phyloP scores from a whole-genome alignment of 2,329 filamentous ascomycete species.

The Xylariaceae sp. region DNA sequence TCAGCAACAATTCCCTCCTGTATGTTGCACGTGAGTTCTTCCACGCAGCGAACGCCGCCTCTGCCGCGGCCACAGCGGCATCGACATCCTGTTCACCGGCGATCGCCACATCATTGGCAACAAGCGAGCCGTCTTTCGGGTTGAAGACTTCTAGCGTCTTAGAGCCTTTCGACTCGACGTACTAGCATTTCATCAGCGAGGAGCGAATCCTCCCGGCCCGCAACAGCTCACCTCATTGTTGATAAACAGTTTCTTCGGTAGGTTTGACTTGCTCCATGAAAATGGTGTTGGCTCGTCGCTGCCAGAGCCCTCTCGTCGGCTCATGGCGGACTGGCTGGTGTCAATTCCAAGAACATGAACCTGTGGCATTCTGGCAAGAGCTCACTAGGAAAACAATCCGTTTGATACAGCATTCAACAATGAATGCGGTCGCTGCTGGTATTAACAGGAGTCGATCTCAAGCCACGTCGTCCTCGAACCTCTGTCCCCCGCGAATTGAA shows the following conservation, averaged over 20 bases:
- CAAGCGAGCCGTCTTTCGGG: slow-evolving; percentile 45
- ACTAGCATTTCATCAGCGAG: slow-evolving; percentile 21
- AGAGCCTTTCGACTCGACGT: slow-evolving; percentile 40
- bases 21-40: slow-evolving; percentile 37
- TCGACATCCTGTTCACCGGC: slow-evolving; percentile 47
- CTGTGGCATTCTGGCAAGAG: too few relatives aligned
- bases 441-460: too few relatives aligned
- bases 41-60: slow-evolving; percentile 42
- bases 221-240: slow-evolving; percentile 34
- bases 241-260: slow-evolving; percentile 38
- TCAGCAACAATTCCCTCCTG: slow-evolving; percentile 46
- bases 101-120: slow-evolving; percentile 45
- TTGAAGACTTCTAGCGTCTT: slow-evolving; percentile 47
- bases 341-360: too few relatives aligned
- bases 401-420: too few relatives aligned
- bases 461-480: too few relatives aligned
- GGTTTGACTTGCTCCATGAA: slow-evolving; percentile 31
- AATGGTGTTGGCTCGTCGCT: slow-evolving; percentile 12
- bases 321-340: background rate
- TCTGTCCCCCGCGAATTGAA: too few relatives aligned
- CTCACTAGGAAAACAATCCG: too few relatives aligned
- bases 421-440: too few relatives aligned
- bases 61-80: slow-evolving; percentile 44
- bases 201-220: background rate
- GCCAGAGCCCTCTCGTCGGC: background rate